Base-by-base conservation (phyloP, 805 yeast species). In the Metschnikowia proteae region DNA sequence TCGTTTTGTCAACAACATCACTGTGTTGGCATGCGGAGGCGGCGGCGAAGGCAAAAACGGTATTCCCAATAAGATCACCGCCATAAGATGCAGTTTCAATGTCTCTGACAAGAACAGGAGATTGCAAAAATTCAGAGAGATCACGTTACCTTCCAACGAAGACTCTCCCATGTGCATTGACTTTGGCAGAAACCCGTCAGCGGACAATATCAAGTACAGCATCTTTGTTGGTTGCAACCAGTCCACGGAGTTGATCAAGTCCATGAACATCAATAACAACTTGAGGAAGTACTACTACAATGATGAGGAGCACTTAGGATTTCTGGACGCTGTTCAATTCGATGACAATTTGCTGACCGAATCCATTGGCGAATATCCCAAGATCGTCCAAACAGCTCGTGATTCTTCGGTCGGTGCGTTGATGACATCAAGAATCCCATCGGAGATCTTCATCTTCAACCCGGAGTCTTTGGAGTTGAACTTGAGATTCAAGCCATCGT, bases 21-120 rank as follows among this genome's bases (percentile, higher is more conserved):
- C 83, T 1, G 64, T 91, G 27, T 65, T 90, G 43, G 85, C 85
- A 28, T 82, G 89, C 3, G 99, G 99, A 37, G 99, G 99, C 39
- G 97, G 97, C 29, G 98, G 97, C 26, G 96, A 88, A 64, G 96
- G 96, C 7, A 83, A 83, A 60, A 85, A 88, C 60, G 97, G 96
- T 29, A 82, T 89, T 47, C 86, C 91, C 36, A 92, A 92, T 66
- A 88, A 86, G 63, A 70, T 92, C 53, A 81, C 90, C 3, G 84
- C 85, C 2, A 64, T 86, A 37, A 67, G 78, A 41, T 73, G 86
- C 40, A 78, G 81, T 58, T 81, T 84, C 46, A 73, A 73, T 31
- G 74, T 75, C 48, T 62, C 66, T 40, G 63, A 73, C 56, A 72
- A 74, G 44, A 64, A 63, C 9, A 55, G 71, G 47, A 55, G 65